Base-by-base conservation (phyloP, 2,329 filamentous ascomycete species). In the Trichoderma polysporum region DNA sequence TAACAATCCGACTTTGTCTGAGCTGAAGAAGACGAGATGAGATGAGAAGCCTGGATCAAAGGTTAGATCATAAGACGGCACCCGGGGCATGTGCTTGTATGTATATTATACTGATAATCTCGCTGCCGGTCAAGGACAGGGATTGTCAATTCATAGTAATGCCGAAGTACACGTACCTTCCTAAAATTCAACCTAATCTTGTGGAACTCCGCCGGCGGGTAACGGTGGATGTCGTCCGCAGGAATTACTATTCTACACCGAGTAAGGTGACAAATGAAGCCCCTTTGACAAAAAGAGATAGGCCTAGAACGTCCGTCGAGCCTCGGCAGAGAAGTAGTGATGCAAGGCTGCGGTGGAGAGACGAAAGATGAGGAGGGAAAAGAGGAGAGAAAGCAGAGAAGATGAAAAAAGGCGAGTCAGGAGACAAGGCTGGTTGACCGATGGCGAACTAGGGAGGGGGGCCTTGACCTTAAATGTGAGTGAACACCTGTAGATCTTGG, bases 351-450 rank as follows among this genome's bases (percentile, higher is more conserved):
- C 7, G 50, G 50, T 31, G 27, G 27, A 63, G 33, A 53, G 60
- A 31, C 29, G 60, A 63, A 25, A 54, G 27, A 41, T 25, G 49
- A 13, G 39, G n/a, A n/a, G 15, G 27, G 27, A 31, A 15, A 13
- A 19, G 37, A 56, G 27, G n/a, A 33, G 19, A 49, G 22, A 22
- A 27, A 22, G 19, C 7, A 50, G 39, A 12, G 29, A 9, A 37
- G n/a, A 27, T 3, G 8, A 25, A 52, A 31, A 39, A 8, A 10
- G 15, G 17, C 60, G 60, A 63, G 60, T 63, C 60, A 63, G 60
- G 60, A 63, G 49, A 63, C 60, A 54, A 63, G 60, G 60, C 60
- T 63, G 59, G 39, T 33, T 49, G 35, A n/a, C 10, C n/a, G n/a
- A 35, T 37, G 31, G n/a, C 25, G 57, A 60, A n/a, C 57, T 41